These are phyloP conservation scores for Ogataea angusta DNA, from an alignment of 805 yeast genomes.

Conservation along the genomic window DNA sequence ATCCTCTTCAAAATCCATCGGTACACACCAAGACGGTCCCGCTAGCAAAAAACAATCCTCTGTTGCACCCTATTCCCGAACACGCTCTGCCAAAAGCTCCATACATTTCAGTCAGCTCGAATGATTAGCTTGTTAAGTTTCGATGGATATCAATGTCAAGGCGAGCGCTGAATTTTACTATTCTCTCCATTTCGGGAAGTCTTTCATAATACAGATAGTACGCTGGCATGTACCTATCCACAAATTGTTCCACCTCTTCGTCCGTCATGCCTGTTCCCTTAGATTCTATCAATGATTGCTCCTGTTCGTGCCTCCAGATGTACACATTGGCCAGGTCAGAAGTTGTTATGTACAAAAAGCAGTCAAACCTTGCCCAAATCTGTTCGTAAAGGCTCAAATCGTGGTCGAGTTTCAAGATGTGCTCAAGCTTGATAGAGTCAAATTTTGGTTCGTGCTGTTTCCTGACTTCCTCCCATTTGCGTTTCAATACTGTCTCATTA, in stretches of 20 bases:
- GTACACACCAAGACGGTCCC: background rate
- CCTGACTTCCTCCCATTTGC: conserved; percentile 28
- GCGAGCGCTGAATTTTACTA: conserved; percentile 8
- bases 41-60: background rate
- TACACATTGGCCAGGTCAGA: conserved; percentile 59
- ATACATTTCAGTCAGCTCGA: too few species aligned
- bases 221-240: conserved; percentile 83
- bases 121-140: background rate
- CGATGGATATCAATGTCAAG: conserved; percentile 22
- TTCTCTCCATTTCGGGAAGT: conserved; percentile 8
- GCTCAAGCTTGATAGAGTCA: conserved; percentile 13
- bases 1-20: background rate
- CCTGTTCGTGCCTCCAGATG: conserved; percentile 78
- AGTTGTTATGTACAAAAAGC: conserved; percentile 62
- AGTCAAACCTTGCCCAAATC: conserved; percentile 57
- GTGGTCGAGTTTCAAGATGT: conserved; percentile 46
- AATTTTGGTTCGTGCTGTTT: conserved; percentile 15
- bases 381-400: conserved; percentile 47
- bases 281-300: conserved; percentile 50
- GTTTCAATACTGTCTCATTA: conserved; percentile 27
- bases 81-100: background rate
- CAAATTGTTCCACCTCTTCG: conserved; percentile 60
- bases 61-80: background rate
- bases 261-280: conserved; percentile 82
- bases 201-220: conserved; percentile 62